Conservation (phyloP, 2,329 filamentous ascomycete species). For the Ceratocystis ficicola region DNA sequence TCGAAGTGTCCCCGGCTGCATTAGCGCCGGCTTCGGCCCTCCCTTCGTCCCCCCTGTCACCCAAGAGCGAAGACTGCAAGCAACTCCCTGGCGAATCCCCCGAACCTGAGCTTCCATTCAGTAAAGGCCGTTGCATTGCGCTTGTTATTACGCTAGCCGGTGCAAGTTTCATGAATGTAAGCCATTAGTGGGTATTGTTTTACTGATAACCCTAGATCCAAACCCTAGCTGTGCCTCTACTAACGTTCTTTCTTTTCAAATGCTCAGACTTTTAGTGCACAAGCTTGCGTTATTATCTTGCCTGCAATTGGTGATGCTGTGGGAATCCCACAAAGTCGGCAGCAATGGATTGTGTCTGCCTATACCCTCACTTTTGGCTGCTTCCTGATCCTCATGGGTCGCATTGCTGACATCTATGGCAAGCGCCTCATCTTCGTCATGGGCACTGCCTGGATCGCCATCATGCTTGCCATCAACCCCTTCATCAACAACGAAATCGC, state of each 20-base stretch:
- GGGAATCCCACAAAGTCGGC: conserved; percentile 43
- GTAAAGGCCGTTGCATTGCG: conserved; percentile 42
- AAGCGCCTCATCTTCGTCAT: conserved; percentile 53
- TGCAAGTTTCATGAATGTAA: conserved; percentile 44
- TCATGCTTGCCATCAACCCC: conserved; percentile 46
- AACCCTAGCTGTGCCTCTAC: not conserved
- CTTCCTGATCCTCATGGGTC: conserved; percentile 55
- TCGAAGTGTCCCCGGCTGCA: not conserved
- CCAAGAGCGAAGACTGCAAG: not conserved
- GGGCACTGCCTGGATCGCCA: conserved; percentile 51
- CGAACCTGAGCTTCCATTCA: conserved; percentile 30
- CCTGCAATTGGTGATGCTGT: conserved; percentile 48
- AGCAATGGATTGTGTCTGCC: conserved; percentile 56
- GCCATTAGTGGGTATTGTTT: conserved; percentile 18
- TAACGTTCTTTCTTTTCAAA: not conserved
- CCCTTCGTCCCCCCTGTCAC: not conserved
- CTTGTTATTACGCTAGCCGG: conserved; percentile 44
- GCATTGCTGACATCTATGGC: conserved; percentile 55
- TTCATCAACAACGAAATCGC: conserved; percentile 55
- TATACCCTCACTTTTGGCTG: conserved; percentile 56
- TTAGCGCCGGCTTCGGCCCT: not conserved
- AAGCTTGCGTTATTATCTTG: conserved; percentile 50
- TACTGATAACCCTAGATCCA: not conserved
- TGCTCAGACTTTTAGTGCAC: conserved; percentile 42
- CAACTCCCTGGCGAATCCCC: not conserved